phyloP scores from a whole-genome alignment of 2,329 filamentous ascomycete species.

The Colletotrichum scovillei region DNA sequence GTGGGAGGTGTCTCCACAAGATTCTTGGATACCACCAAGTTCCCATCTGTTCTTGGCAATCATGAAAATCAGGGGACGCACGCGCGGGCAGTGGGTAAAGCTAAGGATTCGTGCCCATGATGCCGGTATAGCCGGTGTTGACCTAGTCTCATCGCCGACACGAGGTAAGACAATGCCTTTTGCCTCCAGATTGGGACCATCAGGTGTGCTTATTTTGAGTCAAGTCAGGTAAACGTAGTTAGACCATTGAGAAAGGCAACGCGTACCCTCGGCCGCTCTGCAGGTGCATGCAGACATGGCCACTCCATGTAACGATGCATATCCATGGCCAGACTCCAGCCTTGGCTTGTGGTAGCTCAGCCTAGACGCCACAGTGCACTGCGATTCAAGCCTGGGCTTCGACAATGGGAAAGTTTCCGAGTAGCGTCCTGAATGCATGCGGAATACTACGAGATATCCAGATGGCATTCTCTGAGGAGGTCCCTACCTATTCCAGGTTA shows the following conservation, averaged over 20 bases:
- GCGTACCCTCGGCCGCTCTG: background rate
- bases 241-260: background rate
- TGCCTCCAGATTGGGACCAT: constrained; percentile 1
- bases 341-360: constrained; percentile 12
- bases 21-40: background rate
- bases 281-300: constrained; percentile 15
- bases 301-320: background rate
- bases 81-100: background rate
- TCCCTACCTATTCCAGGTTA: too few relatives aligned
- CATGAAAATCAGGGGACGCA: background rate
- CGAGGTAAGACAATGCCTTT: constrained; percentile 16
- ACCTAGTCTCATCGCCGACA: background rate
- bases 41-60: background rate
- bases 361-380: constrained; percentile 11
- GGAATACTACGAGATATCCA: background rate
- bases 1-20: background rate
- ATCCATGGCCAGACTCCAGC: background rate
- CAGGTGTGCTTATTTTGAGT: background rate
- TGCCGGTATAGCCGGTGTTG: background rate
- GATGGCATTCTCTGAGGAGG: background rate
- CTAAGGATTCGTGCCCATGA: background rate
- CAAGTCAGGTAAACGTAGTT: background rate
- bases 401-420: constrained; percentile 21
- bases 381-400: background rate
- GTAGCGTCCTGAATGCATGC: constrained; percentile 9